Evolutionary conservation across 1,284 basidiomycete species (phyloP).

Genomic region (Ceraceosorus guamensis): DNA sequence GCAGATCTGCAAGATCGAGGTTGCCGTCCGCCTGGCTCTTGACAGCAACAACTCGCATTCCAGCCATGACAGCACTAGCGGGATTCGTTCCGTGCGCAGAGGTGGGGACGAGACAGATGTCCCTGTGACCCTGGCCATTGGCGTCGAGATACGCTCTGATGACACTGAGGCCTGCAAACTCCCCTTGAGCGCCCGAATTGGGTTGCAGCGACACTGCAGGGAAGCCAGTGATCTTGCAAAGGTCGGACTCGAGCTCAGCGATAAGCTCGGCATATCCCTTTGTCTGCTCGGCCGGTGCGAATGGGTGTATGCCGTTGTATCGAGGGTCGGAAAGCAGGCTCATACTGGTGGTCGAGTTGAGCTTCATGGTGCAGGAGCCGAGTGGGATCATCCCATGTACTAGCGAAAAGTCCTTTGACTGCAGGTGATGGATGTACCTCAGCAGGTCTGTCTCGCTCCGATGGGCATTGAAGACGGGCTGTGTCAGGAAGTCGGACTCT

Average conservation of each 20-base stretch:
- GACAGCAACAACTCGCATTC: conserved; percentile 87
- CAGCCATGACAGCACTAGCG: conserved; percentile 85
- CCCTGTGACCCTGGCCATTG: conserved; percentile 72
- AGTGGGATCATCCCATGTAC: conserved; percentile 96
- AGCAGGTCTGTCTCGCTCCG: conserved; percentile 98
- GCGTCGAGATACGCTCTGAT: conserved; percentile 91
- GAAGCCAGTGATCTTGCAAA: conserved; percentile 92
- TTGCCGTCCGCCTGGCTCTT: conserved; percentile 81
- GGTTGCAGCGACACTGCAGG: conserved; percentile 89
- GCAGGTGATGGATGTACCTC: conserved; percentile 78
- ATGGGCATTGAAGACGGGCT: conserved; percentile 79
- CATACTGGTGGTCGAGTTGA: conserved; percentile 67
- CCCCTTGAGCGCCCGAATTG: conserved; percentile 92
- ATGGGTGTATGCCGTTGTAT: conserved; percentile 83
- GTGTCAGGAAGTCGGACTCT: conserved; percentile 68
- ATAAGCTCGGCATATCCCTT: conserved; percentile 78
- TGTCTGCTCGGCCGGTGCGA: conserved; percentile 82
- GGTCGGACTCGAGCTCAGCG: conserved; percentile 79
- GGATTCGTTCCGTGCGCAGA: conserved; percentile 81
- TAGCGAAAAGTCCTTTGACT: conserved; percentile 87
- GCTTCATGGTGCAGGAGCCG: conserved; percentile 59
- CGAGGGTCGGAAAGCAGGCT: conserved; percentile 89
- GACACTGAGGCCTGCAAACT: conserved; percentile 86
- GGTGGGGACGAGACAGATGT: conserved; percentile 88
- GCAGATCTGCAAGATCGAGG: conserved; percentile 78